Evolutionary conservation across 352 stramenopile species (phyloP).

Genomic region (Globisporangium paroecandrum): DNA sequence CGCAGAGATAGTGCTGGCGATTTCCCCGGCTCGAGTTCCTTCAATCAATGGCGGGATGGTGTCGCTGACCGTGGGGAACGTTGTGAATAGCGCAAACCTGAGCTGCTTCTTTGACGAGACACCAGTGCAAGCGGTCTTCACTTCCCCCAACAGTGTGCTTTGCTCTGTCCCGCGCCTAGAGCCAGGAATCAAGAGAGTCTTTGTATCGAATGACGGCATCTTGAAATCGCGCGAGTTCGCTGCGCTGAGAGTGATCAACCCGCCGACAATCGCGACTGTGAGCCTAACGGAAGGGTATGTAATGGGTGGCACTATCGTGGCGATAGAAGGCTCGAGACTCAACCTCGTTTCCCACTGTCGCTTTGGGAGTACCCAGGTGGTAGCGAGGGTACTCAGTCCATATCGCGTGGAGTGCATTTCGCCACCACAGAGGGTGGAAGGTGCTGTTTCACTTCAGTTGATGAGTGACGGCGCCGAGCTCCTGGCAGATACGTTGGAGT

Average conservation of each 20-base stretch:
- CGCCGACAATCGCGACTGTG: conserved; percentile 42
- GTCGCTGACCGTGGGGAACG: conserved; percentile 35
- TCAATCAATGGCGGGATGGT: conserved; percentile 34
- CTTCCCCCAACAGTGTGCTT: conserved; percentile 30
- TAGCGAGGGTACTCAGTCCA: conserved; percentile 24
- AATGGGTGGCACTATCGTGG: conserved; percentile 39
- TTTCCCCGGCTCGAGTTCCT: conserved; percentile 29
- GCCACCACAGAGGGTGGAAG: conserved; percentile 32
- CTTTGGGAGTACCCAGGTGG: conserved; percentile 47
- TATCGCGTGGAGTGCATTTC: conserved; percentile 29
- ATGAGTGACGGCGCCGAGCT: conserved; percentile 38
- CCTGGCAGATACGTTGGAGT: conserved; percentile 29
- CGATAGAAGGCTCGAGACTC: conserved; percentile 45
- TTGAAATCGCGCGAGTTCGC: conserved; percentile 38
- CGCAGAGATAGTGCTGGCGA: conserved; percentile 40
- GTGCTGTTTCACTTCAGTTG: conserved; percentile 41
- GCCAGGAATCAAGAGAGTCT: conserved; percentile 30
- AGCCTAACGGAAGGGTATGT: conserved; percentile 26
- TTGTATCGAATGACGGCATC: conserved; percentile 50
- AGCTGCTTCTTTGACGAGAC: conserved; percentile 58
- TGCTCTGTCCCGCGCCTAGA: conserved; percentile 32
- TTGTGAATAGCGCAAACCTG: conserved; percentile 30
- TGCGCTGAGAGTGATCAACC: conserved; percentile 38
- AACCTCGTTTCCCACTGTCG: conserved; percentile 60
- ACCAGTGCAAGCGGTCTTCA: conserved; percentile 23